Evolutionary conservation across 805 yeast species (phyloP).

Genomic region (Monosporozyma aerobia): DNA sequence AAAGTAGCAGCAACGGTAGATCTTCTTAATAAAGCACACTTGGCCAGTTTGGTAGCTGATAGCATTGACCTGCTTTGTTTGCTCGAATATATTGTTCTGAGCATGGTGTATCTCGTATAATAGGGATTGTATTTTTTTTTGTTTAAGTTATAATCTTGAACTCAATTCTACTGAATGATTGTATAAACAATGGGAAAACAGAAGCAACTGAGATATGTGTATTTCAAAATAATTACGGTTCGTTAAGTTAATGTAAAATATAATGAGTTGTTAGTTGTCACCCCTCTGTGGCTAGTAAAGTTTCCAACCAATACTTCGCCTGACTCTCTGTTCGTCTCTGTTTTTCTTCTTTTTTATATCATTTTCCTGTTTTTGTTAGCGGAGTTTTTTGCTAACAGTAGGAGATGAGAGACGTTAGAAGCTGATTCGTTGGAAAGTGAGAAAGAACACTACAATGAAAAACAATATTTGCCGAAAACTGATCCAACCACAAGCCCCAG

Average conservation of each 20-base stretch:
- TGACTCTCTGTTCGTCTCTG: neutral
- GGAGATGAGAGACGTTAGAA: neutral
- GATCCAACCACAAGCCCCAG: neutral
- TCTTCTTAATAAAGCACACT: neutral
- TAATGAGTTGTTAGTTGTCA: neutral
- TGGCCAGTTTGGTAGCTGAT: neutral
- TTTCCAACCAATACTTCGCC: neutral
- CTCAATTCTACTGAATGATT: neutral
- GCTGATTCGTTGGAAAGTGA: neutral
- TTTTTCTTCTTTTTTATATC: neutral
- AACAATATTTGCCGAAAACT: neutral
- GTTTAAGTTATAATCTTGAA: neutral
- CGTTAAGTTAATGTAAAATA: neutral
- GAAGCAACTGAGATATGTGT: neutral
- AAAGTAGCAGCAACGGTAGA: neutral
- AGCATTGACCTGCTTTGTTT: neutral
- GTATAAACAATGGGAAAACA: neutral
- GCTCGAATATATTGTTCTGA: neutral
- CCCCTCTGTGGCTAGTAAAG: neutral
- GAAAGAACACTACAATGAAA: neutral
- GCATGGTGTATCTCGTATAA: neutral
- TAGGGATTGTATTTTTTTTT: neutral
- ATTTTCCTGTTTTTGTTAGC: neutral
- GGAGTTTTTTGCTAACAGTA: neutral
- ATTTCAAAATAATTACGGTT: neutral